Conservation (phyloP, 106 monocot genomes). For the Phalaenopsis equestris region DNA sequence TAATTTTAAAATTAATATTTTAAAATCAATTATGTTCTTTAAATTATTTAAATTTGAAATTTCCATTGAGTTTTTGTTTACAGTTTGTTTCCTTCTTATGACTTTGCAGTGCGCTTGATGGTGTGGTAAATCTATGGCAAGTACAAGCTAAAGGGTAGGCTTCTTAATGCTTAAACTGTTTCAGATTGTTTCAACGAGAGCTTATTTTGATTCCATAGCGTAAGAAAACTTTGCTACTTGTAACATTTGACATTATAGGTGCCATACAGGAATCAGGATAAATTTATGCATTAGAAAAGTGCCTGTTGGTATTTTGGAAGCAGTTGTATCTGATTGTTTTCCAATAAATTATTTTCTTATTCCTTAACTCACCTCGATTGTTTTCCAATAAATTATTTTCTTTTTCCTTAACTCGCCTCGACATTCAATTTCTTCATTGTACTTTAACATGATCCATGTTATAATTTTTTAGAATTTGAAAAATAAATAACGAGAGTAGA, state of each 20-base stretch:
- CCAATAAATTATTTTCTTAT: background rate
- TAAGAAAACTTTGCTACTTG: background rate
- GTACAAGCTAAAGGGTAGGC: constrained; percentile 37
- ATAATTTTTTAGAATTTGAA: background rate
- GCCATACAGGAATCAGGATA: background rate
- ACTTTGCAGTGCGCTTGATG: constrained; percentile 64
- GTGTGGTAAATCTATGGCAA: constrained; percentile 62
- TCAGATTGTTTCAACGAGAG: background rate
- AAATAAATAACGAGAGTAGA: background rate
- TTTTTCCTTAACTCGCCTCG: background rate
- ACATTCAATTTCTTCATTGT: background rate
- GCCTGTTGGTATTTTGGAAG: background rate
- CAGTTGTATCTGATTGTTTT: background rate
- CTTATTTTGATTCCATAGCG: background rate
- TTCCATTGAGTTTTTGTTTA: constrained; percentile 8
- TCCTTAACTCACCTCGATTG: background rate
- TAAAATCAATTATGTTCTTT: background rate
- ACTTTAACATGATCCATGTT: background rate
- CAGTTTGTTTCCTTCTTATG: constrained; percentile 4
- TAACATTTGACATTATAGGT: background rate
- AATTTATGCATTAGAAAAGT: background rate
- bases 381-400: background rate
- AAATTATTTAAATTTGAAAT: background rate
- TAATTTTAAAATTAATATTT: background rate
- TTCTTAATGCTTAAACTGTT: constrained; percentile 8